These are phyloP conservation scores for Talaromyces adpressus DNA, from an alignment of 495 filamentous ascomycete species.

Conservation along the genomic window DNA sequence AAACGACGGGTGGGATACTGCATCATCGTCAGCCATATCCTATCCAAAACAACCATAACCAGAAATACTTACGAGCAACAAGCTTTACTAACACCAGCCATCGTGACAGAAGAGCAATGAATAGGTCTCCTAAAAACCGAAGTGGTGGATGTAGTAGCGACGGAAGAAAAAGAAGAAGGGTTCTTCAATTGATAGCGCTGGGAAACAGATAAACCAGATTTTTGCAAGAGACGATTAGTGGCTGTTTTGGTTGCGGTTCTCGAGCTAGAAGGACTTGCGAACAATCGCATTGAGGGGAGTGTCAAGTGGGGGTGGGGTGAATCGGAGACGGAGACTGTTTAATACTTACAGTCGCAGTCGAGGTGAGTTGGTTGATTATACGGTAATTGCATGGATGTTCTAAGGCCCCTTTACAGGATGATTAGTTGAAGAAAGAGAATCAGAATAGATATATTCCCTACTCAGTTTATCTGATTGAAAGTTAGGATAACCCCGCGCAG, in stretches of 20 bases:
- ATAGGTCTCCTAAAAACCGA: not conserved
- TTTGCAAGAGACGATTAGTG: not conserved
- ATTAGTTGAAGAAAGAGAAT: not conserved
- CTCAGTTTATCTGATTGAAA: too few species aligned
- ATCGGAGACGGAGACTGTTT: not conserved
- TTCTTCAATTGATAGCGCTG: not conserved
- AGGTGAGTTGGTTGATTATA: not conserved
- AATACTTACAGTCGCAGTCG: not conserved
- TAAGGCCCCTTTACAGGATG: not conserved
- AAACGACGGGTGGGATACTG: constrained; percentile 48
- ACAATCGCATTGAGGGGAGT: not conserved
- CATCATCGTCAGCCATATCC: not conserved
- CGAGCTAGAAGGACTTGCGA: not conserved
- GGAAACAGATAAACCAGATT: not conserved
- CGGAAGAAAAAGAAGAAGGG: not conserved
- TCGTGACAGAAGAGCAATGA: constrained; percentile 22
- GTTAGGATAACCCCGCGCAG: not conserved
- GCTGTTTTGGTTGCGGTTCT: not conserved
- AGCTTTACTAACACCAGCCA: constrained; percentile 43
- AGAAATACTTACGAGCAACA: constrained; percentile 35
- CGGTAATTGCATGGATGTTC: not conserved
- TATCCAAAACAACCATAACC: not conserved
- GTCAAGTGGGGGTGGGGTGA: not conserved
- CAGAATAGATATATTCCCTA: not conserved
- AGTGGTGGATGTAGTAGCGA: not conserved